phyloP scores from a whole-genome alignment of 305 asterid species.

The Solanum hybrid region DNA sequence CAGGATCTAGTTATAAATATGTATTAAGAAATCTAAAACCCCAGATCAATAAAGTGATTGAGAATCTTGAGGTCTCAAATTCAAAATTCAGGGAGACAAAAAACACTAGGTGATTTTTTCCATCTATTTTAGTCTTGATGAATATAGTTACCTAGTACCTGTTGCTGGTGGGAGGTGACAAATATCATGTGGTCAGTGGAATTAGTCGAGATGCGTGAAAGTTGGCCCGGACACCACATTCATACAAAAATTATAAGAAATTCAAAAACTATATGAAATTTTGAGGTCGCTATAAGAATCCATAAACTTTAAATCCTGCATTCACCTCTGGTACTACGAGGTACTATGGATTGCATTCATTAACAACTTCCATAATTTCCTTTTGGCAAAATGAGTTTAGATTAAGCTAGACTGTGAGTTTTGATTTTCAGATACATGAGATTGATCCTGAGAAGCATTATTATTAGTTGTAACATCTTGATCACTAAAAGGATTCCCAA shows the following conservation, averaged over 20 bases:
- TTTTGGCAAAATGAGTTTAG: conserved; percentile 7
- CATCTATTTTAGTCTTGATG: background rate
- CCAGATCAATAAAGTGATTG: too few species aligned
- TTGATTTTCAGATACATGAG: conserved; percentile 6
- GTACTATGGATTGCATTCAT: background rate
- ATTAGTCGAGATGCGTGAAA: too few species aligned
- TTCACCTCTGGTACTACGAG: too few species aligned
- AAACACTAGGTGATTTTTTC: too few species aligned
- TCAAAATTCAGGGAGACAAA: background rate
- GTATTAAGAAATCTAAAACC: background rate
- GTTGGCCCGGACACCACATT: background rate
- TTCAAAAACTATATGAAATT: background rate
- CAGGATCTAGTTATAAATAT: background rate
- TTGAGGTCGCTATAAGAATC: background rate
- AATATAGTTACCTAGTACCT: background rate
- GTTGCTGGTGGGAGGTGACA: background rate
- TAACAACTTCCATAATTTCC: background rate
- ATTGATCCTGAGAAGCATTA: conserved; percentile 17
- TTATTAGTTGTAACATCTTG: conserved; percentile 14
- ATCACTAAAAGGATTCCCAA: conserved; percentile 46
- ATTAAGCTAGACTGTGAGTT: conserved; percentile 20
- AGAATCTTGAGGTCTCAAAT: background rate
- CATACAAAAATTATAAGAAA: background rate
- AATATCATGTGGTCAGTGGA: rapidly evolving
- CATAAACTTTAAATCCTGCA: background rate